A percentile compares a stretch with the other conserved stretches of the same genome.
These are phyloP conservation scores for Blepharisma stoltei DNA, from an alignment of 73 alveolate species.

Conservation along the genomic window DNA sequence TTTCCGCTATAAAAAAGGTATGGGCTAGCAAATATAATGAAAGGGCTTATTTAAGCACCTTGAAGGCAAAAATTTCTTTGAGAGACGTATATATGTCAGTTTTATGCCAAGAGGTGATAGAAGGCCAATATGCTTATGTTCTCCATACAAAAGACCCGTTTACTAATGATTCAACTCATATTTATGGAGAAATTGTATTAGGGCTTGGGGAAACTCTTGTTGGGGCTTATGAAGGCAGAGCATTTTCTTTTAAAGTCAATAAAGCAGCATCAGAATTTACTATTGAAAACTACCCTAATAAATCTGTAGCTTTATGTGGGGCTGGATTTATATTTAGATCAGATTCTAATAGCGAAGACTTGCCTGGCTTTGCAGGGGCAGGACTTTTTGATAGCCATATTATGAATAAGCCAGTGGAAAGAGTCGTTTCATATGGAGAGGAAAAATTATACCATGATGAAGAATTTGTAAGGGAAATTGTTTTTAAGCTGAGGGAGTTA, in stretches of 20 bases:
- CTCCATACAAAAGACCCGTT: conserved; percentile 83
- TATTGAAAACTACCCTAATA: conserved; percentile 66
- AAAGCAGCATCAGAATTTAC: conserved; percentile 41
- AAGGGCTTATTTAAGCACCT: conserved; percentile 82
- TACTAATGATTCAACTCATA: conserved; percentile 59
- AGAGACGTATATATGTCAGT: conserved; percentile 77
- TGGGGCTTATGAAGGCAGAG: conserved; percentile 78
- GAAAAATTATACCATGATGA: conserved; percentile 60
- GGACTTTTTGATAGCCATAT: conserved; percentile 83
- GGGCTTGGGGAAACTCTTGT: conserved; percentile 91
- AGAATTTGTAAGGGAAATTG: conserved; percentile 50
- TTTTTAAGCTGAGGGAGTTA: conserved; percentile 49
- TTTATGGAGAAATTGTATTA: conserved; percentile 69
- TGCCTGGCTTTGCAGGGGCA: conserved; percentile 90
- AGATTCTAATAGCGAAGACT: conserved; percentile 86
- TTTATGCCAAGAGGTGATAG: conserved; percentile 72
- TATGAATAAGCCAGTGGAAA: conserved; percentile 64
- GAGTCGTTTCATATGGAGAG: conserved; percentile 46
- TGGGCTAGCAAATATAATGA: conserved; percentile 89
- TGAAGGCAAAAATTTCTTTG: conserved; percentile 66
- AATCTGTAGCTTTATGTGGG: conserved; percentile 66
- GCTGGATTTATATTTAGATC: conserved; percentile 78
- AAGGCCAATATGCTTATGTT: conserved; percentile 84
- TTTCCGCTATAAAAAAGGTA: conserved; percentile 76
- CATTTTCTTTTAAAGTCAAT: conserved; percentile 64